These are phyloP conservation scores for Fusarium coicis DNA, from an alignment of 2,329 filamentous ascomycete genomes.

Conservation along the genomic window DNA sequence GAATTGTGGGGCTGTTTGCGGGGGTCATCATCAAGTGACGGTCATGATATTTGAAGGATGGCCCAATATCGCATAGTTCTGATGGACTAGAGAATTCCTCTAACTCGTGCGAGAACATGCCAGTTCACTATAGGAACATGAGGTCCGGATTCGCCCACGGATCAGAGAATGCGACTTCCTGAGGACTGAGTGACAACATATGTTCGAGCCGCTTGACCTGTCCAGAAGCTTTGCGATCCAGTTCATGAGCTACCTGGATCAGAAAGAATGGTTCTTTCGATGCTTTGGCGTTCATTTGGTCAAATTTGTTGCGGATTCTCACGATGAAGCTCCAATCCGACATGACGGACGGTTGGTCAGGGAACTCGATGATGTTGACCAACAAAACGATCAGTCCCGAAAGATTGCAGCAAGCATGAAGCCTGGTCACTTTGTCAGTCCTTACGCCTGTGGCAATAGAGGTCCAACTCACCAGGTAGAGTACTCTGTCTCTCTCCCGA, in stretches of 20 bases:
- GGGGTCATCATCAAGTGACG: conserved; percentile 4
- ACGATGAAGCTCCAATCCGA: conserved; percentile 5
- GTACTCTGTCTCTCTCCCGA: not conserved
- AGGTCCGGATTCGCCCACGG: not conserved
- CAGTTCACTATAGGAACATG: not conserved
- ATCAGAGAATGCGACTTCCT: not conserved
- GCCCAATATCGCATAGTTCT: not conserved
- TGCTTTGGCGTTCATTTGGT: conserved; percentile 11
- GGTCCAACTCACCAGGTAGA: not conserved
- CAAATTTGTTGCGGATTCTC: not conserved
- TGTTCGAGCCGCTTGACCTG: not conserved
- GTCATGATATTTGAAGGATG: not conserved
- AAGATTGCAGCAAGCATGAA: conserved; percentile 17
- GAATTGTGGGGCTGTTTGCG: conserved; percentile 17
- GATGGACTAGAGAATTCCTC: not conserved
- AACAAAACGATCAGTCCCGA: conserved; percentile 18
- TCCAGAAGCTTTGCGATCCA: not conserved
- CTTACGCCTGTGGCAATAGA: rapidly evolving
- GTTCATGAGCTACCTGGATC: not conserved
- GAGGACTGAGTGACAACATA: not conserved
- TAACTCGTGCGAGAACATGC: rapidly evolving
- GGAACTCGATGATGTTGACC: conserved; percentile 27
- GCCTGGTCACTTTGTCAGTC: not conserved
- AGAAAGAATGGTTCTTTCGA: conserved; percentile 17
- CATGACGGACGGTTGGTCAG: not conserved